phyloP scores from a whole-genome alignment of 108 stramenopile genomes.

The Fistulifera pelliculosa region DNA sequence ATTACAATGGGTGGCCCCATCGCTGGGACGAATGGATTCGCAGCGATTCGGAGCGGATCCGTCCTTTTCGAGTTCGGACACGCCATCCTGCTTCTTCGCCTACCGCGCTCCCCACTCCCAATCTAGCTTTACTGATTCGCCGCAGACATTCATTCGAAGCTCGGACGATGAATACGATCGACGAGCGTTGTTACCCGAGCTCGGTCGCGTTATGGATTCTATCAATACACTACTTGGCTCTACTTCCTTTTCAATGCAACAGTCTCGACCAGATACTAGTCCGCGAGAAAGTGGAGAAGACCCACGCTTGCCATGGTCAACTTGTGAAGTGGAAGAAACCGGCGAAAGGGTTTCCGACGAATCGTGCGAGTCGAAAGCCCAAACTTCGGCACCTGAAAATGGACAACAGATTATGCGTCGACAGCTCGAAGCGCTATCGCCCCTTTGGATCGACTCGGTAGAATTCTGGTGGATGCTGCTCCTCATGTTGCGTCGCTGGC shows the following conservation, averaged over 20 bases:
- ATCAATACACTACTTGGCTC: constrained; percentile 36
- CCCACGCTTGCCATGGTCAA: background rate
- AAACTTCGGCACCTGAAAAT: background rate
- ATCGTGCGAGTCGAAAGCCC: background rate
- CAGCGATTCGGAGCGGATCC: constrained; percentile 75
- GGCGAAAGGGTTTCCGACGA: constrained; percentile 7
- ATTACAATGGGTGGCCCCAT: constrained; percentile 98
- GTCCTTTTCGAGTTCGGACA: constrained; percentile 81
- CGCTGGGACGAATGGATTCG: constrained; percentile 98
- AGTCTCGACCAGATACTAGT: background rate
- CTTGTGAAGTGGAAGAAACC: background rate
- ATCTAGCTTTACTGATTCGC: constrained; percentile 56
- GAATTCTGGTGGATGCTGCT: constrained; percentile 73
- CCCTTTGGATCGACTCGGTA: constrained; percentile 80
- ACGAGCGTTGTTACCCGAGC: constrained; percentile 46
- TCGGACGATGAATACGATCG: constrained; percentile 50
- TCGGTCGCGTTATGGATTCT: constrained; percentile 33
- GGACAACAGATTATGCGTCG: constrained; percentile 3
- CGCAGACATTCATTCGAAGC: constrained; percentile 46
- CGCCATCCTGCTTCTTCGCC: constrained; percentile 43
- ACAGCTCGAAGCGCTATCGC: constrained; percentile 47
- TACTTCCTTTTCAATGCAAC: background rate
- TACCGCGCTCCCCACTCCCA: constrained; percentile 54
- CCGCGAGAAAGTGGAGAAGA: background rate
- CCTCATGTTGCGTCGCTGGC: constrained; percentile 75